These are phyloP conservation scores for Pseudopyricularia cyperi DNA, from an alignment of 2,329 filamentous ascomycete species.

Conservation along the genomic window DNA sequence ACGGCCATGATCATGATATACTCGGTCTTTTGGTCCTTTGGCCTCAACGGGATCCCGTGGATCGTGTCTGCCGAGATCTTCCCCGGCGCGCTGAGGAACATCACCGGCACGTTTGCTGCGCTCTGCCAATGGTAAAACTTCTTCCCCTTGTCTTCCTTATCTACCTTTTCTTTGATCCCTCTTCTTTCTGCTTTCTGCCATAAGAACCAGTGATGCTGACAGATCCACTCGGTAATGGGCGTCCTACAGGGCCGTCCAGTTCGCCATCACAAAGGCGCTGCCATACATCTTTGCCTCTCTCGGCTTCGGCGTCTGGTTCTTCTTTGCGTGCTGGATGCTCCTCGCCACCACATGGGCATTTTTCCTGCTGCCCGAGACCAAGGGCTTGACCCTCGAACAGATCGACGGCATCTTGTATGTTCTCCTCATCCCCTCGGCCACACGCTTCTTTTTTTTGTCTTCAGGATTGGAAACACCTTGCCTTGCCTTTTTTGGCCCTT, in stretches of 20 bases:
- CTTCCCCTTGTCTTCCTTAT: not conserved
- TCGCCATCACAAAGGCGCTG: conserved; percentile 27
- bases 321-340: conserved; percentile 40
- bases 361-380: conserved; percentile 41
- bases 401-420: conserved; percentile 24
- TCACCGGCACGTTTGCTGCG: conserved; percentile 26
- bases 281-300: conserved; percentile 29
- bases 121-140: conserved; percentile 21
- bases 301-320: conserved; percentile 40
- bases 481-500: not conserved
- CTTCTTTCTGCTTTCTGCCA: not conserved
- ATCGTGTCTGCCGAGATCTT: conserved; percentile 31
- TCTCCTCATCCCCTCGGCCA: not conserved
- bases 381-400: conserved; percentile 38
- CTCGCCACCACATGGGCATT: conserved; percentile 32
- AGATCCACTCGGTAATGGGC: too few relatives aligned
- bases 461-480: not conserved
- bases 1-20: conserved; percentile 43
- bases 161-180: not conserved
- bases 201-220: not conserved
- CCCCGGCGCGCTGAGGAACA: conserved; percentile 25
- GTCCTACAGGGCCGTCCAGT: conserved; percentile 19
- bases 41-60: conserved; percentile 31
- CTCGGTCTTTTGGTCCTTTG: conserved; percentile 34
- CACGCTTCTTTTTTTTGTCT: too few relatives aligned